phyloP scores from a whole-genome alignment of 1,139 yeast species.

The Candida dubliniensis region DNA sequence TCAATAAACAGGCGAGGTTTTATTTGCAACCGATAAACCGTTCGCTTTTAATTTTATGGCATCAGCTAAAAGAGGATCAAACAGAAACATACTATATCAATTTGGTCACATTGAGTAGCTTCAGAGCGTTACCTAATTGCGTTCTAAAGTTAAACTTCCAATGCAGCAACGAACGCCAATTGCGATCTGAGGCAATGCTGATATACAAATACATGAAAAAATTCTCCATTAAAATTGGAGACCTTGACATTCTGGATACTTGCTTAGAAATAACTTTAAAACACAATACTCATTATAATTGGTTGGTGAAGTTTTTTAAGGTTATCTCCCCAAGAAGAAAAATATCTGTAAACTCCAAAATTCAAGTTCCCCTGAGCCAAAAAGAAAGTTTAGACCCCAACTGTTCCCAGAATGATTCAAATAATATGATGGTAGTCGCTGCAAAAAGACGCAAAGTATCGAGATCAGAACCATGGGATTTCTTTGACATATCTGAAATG shows the following conservation, averaged over 20 bases:
- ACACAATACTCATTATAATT: conserved; percentile 9
- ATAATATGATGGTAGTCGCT: background rate
- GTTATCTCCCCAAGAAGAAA: conserved; percentile 2
- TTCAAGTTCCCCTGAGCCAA: conserved; percentile 7
- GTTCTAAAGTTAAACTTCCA: conserved; percentile 12
- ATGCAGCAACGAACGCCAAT: conserved; percentile 9
- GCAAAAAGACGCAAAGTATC: too few species aligned
- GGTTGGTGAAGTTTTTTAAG: conserved; percentile 13
- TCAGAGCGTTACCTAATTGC: conserved; percentile 11
- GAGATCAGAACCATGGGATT: too few species aligned
- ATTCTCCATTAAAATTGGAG: conserved; percentile 11
- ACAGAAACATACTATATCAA: conserved; percentile 15
- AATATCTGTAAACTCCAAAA: conserved; percentile 4
- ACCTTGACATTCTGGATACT: conserved; percentile 8
- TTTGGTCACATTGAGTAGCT: conserved; percentile 13
- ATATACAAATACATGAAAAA: conserved; percentile 9
- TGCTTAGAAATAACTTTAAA: conserved; percentile 8
- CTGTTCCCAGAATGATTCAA: background rate
- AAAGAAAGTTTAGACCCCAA: background rate
- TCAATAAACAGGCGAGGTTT: conserved; percentile 7
- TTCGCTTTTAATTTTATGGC: conserved; percentile 18
- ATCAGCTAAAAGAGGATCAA: conserved; percentile 4
- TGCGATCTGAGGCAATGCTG: conserved; percentile 9
- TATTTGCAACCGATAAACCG: conserved; percentile 17
- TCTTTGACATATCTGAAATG: too few species aligned